Percentiles rank a stretch among this genome's conserved stretches.
Conservation (phyloP, 768 basidiomycete species). For the Favolaschia claudopus region DNA sequence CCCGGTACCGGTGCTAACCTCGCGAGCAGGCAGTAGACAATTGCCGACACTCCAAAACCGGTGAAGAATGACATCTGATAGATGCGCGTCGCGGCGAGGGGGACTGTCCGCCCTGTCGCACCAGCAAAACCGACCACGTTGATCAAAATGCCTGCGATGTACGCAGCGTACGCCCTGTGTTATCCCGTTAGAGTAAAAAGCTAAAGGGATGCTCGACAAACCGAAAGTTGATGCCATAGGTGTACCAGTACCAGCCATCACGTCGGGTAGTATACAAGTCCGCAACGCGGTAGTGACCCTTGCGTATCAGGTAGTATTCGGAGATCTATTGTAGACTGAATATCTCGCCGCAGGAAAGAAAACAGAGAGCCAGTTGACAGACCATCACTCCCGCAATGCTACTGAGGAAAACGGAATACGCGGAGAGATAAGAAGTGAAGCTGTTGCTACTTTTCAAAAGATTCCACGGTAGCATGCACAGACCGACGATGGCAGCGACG, state of each 20-base stretch:
- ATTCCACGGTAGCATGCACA: constrained; percentile 83
- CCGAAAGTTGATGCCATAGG: constrained; percentile 76
- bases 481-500: constrained; percentile 78
- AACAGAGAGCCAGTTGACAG: constrained; percentile 16
- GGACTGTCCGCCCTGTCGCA: constrained; percentile 69
- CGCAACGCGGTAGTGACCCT: constrained; percentile 72
- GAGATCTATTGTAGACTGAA: constrained; percentile 56
- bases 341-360: neutral
- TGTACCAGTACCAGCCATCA: constrained; percentile 80
- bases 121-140: constrained; percentile 86
- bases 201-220: constrained; percentile 36
- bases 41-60: constrained; percentile 74
- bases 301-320: constrained; percentile 79
- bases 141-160: constrained; percentile 78
- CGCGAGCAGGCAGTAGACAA: constrained; percentile 65
- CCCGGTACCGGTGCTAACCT: constrained; percentile 19
- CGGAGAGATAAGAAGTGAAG: constrained; percentile 84
- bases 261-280: constrained; percentile 70
- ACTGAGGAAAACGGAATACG: constrained; percentile 82
- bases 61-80: constrained; percentile 86
- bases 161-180: constrained; percentile 67
- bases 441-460: constrained; percentile 74
- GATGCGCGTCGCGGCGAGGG: constrained; percentile 73
- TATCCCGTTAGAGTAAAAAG: neutral
- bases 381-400: constrained; percentile 87